A percentile compares a stretch with the other conserved stretches of the same genome.
Evolutionary conservation across 2,329 filamentous ascomycete species (phyloP).

Genomic region (Colletotrichum musae): DNA sequence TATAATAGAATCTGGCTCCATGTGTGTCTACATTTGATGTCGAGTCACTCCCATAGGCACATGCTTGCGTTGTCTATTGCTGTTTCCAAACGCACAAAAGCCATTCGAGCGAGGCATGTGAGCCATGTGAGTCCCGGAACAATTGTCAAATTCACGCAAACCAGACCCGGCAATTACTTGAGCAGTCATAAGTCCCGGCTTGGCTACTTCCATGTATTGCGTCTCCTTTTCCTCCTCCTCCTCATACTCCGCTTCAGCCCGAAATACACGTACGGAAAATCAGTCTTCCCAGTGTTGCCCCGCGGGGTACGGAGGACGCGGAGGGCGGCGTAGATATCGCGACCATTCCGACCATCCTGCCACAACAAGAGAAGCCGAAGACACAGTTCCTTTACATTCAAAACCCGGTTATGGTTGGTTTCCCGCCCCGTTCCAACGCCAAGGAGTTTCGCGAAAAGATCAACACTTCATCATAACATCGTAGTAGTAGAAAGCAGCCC

Average conservation of each 20-base stretch:
- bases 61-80: too few species aligned
- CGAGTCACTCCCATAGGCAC: too few species aligned
- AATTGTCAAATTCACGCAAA: too few species aligned
- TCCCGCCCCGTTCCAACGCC: constrained; percentile 32
- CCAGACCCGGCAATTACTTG: background rate
- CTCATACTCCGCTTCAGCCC: constrained; percentile 15
- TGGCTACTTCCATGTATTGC: constrained; percentile 10
- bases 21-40: too few species aligned
- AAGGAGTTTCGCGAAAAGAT: constrained; percentile 36
- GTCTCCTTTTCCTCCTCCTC: constrained; percentile 6
- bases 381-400: constrained; percentile 26
- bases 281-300: constrained; percentile 27
- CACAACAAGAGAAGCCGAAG: constrained; percentile 21
- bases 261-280: constrained; percentile 34
- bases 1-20: too few species aligned
- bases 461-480: constrained; percentile 42
- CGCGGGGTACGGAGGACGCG: constrained; percentile 4
- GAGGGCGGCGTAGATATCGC: constrained; percentile 9
- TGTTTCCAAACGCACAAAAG: too few species aligned
- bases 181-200: constrained; percentile 13
- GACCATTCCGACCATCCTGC: constrained; percentile 3
- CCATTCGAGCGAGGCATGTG: too few species aligned
- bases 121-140: too few species aligned
- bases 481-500: constrained; percentile 32
- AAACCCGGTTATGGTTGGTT: constrained; percentile 36